Base-by-base conservation (phyloP, 495 filamentous ascomycete species). In the Chaetomium tenue region DNA sequence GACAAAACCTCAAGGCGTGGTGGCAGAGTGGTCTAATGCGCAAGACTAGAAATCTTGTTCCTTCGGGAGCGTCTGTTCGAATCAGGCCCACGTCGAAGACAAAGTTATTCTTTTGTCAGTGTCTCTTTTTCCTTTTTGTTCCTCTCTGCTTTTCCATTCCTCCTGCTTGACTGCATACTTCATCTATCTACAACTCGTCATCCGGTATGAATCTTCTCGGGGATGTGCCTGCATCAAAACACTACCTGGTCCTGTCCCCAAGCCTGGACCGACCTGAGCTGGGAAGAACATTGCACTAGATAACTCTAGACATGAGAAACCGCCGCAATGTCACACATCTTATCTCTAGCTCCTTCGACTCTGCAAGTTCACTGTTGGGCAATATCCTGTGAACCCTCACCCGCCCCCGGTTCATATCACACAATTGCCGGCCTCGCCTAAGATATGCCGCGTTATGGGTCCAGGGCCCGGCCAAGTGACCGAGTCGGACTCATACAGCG, bases 1-100 rank as follows among this genome's bases (percentile, higher is more conserved):
- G 18, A 20, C n/a, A 15, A 25, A 25, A 23, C 16, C 33, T 15
- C 28, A 26, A 25, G 59, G 59, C 59, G 59, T 61, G 59, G 59
- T 61, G 59, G 59, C 59, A 53, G 59, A 61, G 55, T 58, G 55
- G 55, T 58, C 55, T 58, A 58, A 58, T 58, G 55, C 55, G 55
- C 55, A 58, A 58, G 55, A 58, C 55, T 58, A 58, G 55, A 58
- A 58, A 58, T 58, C 55, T 58, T 58, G 55, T 58, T 58, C 55
- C 55, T 58, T 58, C 55, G 55, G 55, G 55, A 58, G 55, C 55
- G 55, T 58, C 55, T 58, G 55, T 61, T 61, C 59, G 47, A 61
- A 61, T 61, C 59, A 61, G 59, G 59, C 48, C 59, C 59, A 61
- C 59, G 59, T 61, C 59, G 59, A 53, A 42, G 18, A 3, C 8